Base-by-base conservation (phyloP, 352 stramenopile genomes). In the Globisporangium polare region DNA sequence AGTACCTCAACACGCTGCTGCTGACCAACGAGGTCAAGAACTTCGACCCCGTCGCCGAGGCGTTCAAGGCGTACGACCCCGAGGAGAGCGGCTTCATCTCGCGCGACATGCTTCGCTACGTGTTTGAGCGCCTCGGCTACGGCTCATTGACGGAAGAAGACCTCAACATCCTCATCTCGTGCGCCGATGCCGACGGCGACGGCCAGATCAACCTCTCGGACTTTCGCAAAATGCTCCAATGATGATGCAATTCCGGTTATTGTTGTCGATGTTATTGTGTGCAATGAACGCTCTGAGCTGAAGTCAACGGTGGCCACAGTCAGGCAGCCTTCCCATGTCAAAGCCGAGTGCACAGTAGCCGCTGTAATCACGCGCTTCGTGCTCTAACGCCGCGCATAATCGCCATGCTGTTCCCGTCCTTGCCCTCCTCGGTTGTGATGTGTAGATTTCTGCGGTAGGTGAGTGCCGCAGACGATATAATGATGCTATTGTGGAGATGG, bases 41-140 rank as follows among this genome's bases (percentile, higher is more conserved):
- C 66, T 97, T 96, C 52, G 90, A 97, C 57, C 88, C 90, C 0
- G 79, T 96, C 37, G 81, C 74, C 26, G 90, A 97, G 56, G 90
- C 90, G 5, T 97, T 97, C 71, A 87, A 91, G 56, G 86, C 81
- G 15, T 97, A 95, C 68, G 89, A 97, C 65, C 88, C 88, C 3
- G 80, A 96, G 6, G 85, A 89, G 55, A 96, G 84, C 22, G 90
- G 90, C 18, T 94, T 83, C 65, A 84, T 88, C 62, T 84, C 78
- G 12, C 73, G 69, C 20, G 73, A 94, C n/a, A 92, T 96, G 72
- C 69, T 97, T 29, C 76, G 73, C 49, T 83, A 80, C 31, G 83
- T 96, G 18, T 97, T 97, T 60, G 78, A 95, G 61, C 66, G 72
- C 1, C 65, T 95, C 42, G 85, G 88, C 31, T 94, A 89, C 63